Conservation (phyloP, 2,329 filamentous ascomycete species). For the Colletotrichum tropicicola region DNA sequence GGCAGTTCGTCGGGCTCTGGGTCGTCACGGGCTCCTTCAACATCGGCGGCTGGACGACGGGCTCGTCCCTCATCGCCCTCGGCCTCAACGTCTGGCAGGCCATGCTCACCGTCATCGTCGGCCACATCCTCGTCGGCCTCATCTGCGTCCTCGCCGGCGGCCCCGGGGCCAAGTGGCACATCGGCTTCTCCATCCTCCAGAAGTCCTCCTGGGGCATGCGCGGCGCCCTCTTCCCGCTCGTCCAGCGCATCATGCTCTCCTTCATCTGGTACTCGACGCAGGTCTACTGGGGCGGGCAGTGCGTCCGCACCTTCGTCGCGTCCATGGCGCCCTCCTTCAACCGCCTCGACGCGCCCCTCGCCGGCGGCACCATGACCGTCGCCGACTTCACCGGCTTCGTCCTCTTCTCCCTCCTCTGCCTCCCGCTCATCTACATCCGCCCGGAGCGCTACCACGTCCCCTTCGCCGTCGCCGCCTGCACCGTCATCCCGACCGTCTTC, state of each 20-base stretch:
- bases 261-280: slow-evolving; percentile 38
- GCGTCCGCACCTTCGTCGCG: slow-evolving; percentile 34
- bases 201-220: slow-evolving; percentile 38
- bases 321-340: slow-evolving; percentile 34
- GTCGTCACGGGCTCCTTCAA: slow-evolving; percentile 44
- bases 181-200: slow-evolving; percentile 38
- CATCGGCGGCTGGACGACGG: slow-evolving; percentile 43
- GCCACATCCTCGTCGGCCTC: slow-evolving; percentile 35
- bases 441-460: slow-evolving; percentile 37
- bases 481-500: slow-evolving; percentile 39
- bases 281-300: slow-evolving; percentile 38
- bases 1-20: slow-evolving; percentile 43
- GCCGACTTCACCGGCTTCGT: slow-evolving; percentile 35
- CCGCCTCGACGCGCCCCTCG: slow-evolving; percentile 26
- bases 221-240: slow-evolving; percentile 37
- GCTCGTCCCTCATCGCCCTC: slow-evolving; percentile 38
- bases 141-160: slow-evolving; percentile 37
- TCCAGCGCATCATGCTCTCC: slow-evolving; percentile 35
- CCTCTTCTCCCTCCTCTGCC: slow-evolving; percentile 35
- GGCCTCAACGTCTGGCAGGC: slow-evolving; percentile 39
- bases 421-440: slow-evolving; percentile 37
- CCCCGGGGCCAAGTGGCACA: slow-evolving; percentile 39
- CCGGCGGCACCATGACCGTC: slow-evolving; percentile 31
- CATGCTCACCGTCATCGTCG: slow-evolving; percentile 37
- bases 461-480: slow-evolving; percentile 35